Conservation (phyloP, 2,329 filamentous ascomycete species). For the Colletotrichum paranaense region DNA sequence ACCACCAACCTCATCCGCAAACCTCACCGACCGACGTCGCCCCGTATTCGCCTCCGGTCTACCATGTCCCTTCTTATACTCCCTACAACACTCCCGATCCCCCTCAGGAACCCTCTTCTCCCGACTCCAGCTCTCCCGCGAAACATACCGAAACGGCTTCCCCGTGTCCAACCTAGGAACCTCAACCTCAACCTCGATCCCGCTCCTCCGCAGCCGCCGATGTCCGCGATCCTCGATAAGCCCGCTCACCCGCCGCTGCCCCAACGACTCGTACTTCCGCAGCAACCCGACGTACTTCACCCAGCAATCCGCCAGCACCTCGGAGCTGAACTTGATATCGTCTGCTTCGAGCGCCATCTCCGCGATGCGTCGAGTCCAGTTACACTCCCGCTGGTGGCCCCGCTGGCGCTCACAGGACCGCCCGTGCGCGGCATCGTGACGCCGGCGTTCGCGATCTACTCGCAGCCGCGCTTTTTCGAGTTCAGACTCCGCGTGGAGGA, state of each 20-base stretch:
- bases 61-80: background rate
- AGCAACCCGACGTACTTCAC: slow-evolving; percentile 20
- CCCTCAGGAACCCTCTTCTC: background rate
- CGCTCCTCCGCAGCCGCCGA: background rate
- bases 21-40: background rate
- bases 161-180: background rate
- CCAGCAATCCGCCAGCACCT: slow-evolving; percentile 28
- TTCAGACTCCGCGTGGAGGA: slow-evolving; percentile 10
- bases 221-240: background rate
- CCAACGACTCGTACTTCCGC: slow-evolving; percentile 24
- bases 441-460: slow-evolving; percentile 1
- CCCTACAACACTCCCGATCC: background rate
- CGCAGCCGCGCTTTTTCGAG: slow-evolving; percentile 15
- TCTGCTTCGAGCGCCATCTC: slow-evolving; percentile 9
- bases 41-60: background rate
- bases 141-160: background rate
- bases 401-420: background rate
- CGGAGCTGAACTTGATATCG: slow-evolving; percentile 16
- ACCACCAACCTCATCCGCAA: background rate
- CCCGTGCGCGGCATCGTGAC: slow-evolving; percentile 11
- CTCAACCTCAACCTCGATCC: background rate
- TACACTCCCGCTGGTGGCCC: slow-evolving; percentile 3
- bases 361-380: slow-evolving; percentile 4
- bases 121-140: slow-evolving; percentile 4
- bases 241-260: slow-evolving; percentile 21